These are phyloP conservation scores for Chalciporus pseudorubinellus DNA, from an alignment of 768 basidiomycete species.

Conservation along the genomic window DNA sequence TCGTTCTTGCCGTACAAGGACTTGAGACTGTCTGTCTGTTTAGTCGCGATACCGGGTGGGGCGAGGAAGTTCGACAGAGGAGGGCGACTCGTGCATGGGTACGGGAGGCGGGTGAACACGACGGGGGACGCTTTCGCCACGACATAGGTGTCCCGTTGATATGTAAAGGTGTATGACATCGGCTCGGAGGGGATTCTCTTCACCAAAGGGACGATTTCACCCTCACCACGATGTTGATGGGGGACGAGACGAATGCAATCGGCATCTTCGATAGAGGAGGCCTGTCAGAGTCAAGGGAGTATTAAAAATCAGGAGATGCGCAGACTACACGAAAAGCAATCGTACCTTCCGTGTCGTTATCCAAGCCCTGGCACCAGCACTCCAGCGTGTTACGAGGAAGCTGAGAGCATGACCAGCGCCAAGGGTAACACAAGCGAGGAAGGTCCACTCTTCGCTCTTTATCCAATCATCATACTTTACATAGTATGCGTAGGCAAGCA, in stretches of 20 bases:
- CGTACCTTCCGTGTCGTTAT: slow-evolving; percentile 74
- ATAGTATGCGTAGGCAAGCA: slow-evolving; percentile 89
- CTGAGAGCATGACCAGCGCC: slow-evolving; percentile 88
- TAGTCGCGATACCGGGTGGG: slow-evolving; percentile 52
- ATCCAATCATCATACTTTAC: slow-evolving; percentile 89
- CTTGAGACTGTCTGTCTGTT: slow-evolving; percentile 49
- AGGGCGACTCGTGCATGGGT: slow-evolving; percentile 76
- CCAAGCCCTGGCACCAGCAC: slow-evolving; percentile 69
- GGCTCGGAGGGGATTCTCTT: slow-evolving; percentile 59
- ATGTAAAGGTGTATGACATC: slow-evolving; percentile 80
- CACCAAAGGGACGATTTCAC: slow-evolving; percentile 78
- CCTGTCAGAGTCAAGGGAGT: slow-evolving; percentile 35
- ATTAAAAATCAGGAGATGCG: not conserved
- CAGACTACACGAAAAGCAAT: not conserved
- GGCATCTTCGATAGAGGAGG: slow-evolving; percentile 64
- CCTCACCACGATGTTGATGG: slow-evolving; percentile 76
- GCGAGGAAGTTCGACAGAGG: slow-evolving; percentile 62
- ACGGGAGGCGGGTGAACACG: slow-evolving; percentile 78
- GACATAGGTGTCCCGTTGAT: slow-evolving; percentile 92
- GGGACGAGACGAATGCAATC: slow-evolving; percentile 82
- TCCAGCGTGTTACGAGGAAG: slow-evolving; percentile 92
- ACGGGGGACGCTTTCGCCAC: slow-evolving; percentile 54
- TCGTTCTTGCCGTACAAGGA: slow-evolving; percentile 88
- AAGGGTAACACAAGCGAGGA: slow-evolving; percentile 83
- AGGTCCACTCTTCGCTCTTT: slow-evolving; percentile 96